Evolutionary conservation across 805 yeast genomes (phyloP), one percentile per base, ranked within the genome.

Genomic region (Starmerella stigmatis): DNA sequence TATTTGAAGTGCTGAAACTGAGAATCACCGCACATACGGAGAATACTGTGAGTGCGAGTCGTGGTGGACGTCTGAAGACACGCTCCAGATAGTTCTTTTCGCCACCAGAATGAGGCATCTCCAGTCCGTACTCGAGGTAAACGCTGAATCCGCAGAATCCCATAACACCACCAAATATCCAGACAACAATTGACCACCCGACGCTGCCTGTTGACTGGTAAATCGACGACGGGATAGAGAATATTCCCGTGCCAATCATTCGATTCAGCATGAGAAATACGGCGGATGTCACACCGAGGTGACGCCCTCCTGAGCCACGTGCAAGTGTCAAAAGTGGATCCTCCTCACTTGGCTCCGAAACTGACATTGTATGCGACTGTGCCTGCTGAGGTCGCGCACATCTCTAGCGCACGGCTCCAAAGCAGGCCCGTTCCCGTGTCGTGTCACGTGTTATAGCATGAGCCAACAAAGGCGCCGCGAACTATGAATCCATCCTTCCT

Each of bases 161-260:
- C 34, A 78, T 67, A 16, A 78, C 31, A 10, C 81, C 77, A 29
- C 85, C 85, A n/a, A 74, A 62, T 6, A 74, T 56, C 82, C 83
- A 79, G 50, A 78, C 60, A 26, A 75, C 53, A 46, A 78, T 60
- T 2, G 77, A 60, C 38, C 71, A 62, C 11, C 82, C 84, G 5
- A 79, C 78, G 10, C 76, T 71, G 4, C 84, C 83, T 3, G 77
- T 63, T 33, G 73, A 62, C 9, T 65, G 57, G 51, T 72, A 78
- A 29, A 80, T 77, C 22, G 79, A 70, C 4, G 83, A 73, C 1
- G 85, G 81, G 4, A 82, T 75, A 32, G 79, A 69, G 61, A 79
- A 80, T 30, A 80, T 77, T 22, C 86, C 88, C 3, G 86, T 78
- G 33, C 88, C 88, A 43, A 80, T 72, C 75, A 79, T 79, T 54